A percentile compares a stretch with the other conserved stretches of the same genome.
Evolutionary conservation across 805 yeast species (phyloP).

Genomic region (Starmerella asiatica): DNA sequence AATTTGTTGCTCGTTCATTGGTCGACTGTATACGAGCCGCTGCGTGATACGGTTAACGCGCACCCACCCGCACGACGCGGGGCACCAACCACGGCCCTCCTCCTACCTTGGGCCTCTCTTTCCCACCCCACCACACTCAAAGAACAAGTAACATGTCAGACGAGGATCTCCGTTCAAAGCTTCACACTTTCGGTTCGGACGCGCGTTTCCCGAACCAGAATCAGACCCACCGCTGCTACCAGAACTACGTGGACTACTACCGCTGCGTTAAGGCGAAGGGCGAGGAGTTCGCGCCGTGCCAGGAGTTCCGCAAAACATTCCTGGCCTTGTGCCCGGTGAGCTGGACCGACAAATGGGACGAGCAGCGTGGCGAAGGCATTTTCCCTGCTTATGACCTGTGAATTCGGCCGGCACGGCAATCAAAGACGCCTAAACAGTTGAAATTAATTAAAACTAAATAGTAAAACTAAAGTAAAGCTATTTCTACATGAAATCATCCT

Average conservation of each 20-base stretch:
- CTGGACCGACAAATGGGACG: constrained; percentile 33
- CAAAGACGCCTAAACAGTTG: background rate
- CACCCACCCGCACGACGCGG: too few relatives aligned
- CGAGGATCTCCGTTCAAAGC: constrained; percentile 19
- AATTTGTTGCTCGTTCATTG: too few relatives aligned
- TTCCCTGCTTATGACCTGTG: constrained; percentile 33
- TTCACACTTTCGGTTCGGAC: constrained; percentile 48
- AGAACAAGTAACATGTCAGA: constrained; percentile 20
- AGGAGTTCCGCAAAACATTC: constrained; percentile 84
- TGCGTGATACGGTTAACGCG: too few relatives aligned
- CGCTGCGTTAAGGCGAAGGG: constrained; percentile 94
- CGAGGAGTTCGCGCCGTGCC: constrained; percentile 95
- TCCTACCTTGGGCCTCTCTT: too few relatives aligned
- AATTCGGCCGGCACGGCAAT: background rate
- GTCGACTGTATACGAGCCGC: too few relatives aligned
- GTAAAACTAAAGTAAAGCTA: background rate
- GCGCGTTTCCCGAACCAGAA: constrained; percentile 94
- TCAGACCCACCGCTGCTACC: constrained; percentile 98
- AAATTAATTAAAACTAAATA: too few relatives aligned
- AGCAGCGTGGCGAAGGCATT: constrained; percentile 38
- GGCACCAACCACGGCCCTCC: too few relatives aligned
- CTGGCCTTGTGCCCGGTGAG: constrained; percentile 41
- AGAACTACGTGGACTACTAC: constrained; percentile 94
- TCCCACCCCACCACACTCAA: too few relatives aligned
- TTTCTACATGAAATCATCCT: background rate